Conservation (phyloP, 148 eudicot genomes). For the Selenicereus undatus region DNA sequence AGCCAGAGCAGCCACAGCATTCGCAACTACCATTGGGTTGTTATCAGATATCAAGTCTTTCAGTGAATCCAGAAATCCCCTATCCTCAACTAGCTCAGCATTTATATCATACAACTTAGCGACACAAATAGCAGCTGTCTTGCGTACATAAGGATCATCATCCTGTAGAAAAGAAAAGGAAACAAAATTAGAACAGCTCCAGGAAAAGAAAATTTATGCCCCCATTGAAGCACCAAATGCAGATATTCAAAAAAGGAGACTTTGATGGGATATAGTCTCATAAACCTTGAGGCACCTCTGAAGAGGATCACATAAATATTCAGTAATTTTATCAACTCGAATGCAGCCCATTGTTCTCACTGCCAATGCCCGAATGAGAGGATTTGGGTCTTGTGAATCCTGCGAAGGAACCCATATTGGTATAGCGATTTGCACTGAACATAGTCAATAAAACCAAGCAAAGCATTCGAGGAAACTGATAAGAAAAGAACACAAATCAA, state of each 20-base stretch:
- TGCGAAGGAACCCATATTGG: slow-evolving; percentile 29
- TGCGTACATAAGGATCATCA: slow-evolving; percentile 99
- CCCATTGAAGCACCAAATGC: slow-evolving; percentile 2
- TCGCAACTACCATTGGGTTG: slow-evolving; percentile 99
- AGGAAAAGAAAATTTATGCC: not conserved
- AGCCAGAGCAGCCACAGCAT: slow-evolving; percentile 98
- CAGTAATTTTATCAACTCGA: slow-evolving; percentile 97
- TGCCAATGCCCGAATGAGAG: slow-evolving; percentile 95
- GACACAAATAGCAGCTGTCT: slow-evolving; percentile 99
- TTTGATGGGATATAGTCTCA: not conserved
- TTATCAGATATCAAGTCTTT: slow-evolving; percentile 98
- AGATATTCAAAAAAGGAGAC: slow-evolving; percentile 12
- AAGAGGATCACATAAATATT: slow-evolving; percentile 95
- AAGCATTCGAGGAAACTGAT: not conserved
- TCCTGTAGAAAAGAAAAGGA: slow-evolving; percentile 46
- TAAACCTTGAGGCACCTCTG: slow-evolving; percentile 97
- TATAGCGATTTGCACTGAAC: not conserved
- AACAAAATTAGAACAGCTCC: not conserved
- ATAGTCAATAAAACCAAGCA: slow-evolving; percentile 3
- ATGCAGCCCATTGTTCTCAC: slow-evolving; percentile 99
- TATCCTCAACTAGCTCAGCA: slow-evolving; percentile 98
- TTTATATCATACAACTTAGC: slow-evolving; percentile 97
- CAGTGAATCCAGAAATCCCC: slow-evolving; percentile 92
- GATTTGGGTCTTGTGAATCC: slow-evolving; percentile 99
- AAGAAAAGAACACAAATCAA: not conserved